A percentile compares a stretch with the other conserved stretches of the same genome.
Evolutionary conservation across 805 yeast genomes (phyloP).

Genomic region (Suhomyces faveliae): DNA sequence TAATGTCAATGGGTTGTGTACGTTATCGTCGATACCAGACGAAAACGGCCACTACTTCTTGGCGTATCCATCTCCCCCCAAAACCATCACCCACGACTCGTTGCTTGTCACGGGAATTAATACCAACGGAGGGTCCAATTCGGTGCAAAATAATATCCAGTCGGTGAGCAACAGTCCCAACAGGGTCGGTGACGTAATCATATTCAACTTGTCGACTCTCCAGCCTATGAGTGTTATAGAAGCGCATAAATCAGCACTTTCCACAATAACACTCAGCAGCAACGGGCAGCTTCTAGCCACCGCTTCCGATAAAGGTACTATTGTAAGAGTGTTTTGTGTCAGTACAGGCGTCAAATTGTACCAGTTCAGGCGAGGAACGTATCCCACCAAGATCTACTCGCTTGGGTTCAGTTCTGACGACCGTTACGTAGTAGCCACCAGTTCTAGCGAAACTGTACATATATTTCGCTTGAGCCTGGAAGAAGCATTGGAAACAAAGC

Average conservation of each 20-base stretch:
- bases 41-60: slow-evolving; percentile 48
- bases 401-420: slow-evolving; percentile 73
- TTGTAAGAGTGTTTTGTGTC: slow-evolving; percentile 76
- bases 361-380: slow-evolving; percentile 84
- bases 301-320: slow-evolving; percentile 87
- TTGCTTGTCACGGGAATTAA: slow-evolving; percentile 40
- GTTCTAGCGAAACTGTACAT: slow-evolving; percentile 91
- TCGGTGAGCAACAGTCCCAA: slow-evolving; percentile 42
- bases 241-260: slow-evolving; percentile 80
- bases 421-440: slow-evolving; percentile 72
- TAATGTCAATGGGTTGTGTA: slow-evolving; percentile 53
- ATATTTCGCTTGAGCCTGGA: slow-evolving; percentile 71
- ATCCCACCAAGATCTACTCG: slow-evolving; percentile 76
- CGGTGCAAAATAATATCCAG: slow-evolving; percentile 39
- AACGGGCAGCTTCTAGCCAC: slow-evolving; percentile 85
- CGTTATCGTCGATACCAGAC: slow-evolving; percentile 47
- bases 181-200: slow-evolving; percentile 66
- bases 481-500: slow-evolving; percentile 40
- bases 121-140: slow-evolving; percentile 41
- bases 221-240: slow-evolving; percentile 78
- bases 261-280: slow-evolving; percentile 62
- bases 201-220: slow-evolving; percentile 73
- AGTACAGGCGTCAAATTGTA: slow-evolving; percentile 59
- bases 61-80: slow-evolving; percentile 79
- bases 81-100: slow-evolving; percentile 44